Conservation (phyloP, 1,139 yeast genomes). For the Suhomyces ambrosiae region DNA sequence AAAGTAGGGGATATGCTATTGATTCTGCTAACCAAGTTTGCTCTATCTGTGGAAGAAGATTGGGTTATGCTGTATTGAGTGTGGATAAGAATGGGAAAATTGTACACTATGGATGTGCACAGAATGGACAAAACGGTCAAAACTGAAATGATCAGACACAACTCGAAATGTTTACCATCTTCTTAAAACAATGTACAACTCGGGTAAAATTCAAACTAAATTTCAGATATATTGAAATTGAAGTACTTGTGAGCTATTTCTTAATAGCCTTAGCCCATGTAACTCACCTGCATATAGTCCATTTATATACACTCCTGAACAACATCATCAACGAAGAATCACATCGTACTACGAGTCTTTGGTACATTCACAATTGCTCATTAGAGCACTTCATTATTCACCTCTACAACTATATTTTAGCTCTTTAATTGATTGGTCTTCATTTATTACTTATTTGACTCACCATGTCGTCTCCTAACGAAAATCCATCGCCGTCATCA, state of each 20-base stretch:
- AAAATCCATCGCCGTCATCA: slow-evolving; percentile 10
- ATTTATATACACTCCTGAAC: too few species aligned
- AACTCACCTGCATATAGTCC: too few species aligned
- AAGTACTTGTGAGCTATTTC: too few species aligned
- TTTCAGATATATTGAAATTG: too few species aligned
- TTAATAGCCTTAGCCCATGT: too few species aligned
- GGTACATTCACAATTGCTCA: not conserved
- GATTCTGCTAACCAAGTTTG: slow-evolving; percentile 50
- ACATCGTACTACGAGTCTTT: too few species aligned
- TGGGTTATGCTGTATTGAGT: slow-evolving; percentile 66
- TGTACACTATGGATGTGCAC: slow-evolving; percentile 70
- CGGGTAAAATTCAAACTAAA: too few species aligned
- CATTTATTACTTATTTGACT: too few species aligned
- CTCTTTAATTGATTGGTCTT: not conserved
- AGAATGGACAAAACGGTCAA: not conserved
- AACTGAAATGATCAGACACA: too few species aligned
- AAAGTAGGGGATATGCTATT: slow-evolving; percentile 40
- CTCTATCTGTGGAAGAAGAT: slow-evolving; percentile 56
- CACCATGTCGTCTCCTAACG: slow-evolving; percentile 11
- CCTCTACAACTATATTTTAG: not conserved
- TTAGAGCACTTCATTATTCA: not conserved
- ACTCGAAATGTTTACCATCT: too few species aligned
- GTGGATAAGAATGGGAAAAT: slow-evolving; percentile 53
- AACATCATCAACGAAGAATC: too few species aligned
- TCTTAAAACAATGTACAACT: too few species aligned